phyloP scores from a whole-genome alignment of 2,329 filamentous ascomycete species.

The Neonectria hederae region DNA sequence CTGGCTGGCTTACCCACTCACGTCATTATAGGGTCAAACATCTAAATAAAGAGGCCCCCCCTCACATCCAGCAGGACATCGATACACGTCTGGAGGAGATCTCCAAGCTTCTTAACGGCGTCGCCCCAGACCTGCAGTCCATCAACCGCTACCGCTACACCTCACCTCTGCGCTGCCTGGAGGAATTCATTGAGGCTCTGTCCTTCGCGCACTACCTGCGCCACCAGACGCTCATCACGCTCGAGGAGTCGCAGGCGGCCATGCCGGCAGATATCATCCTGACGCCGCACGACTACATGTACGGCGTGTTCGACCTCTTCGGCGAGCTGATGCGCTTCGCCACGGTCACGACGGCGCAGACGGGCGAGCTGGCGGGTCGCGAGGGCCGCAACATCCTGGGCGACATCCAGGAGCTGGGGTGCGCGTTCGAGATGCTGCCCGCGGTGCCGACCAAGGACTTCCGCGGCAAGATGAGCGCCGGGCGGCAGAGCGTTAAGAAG shows the following conservation, averaged over 20 bases:
- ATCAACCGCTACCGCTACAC: conserved; percentile 87
- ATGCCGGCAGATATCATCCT: conserved; percentile 67
- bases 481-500: conserved; percentile 90
- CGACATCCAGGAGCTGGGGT: conserved; percentile 82
- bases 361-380: conserved; percentile 60
- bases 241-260: conserved; percentile 64
- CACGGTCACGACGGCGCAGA: conserved; percentile 85
- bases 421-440: conserved; percentile 78
- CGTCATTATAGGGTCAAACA: conserved; percentile 66
- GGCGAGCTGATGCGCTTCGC: conserved; percentile 98
- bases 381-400: conserved; percentile 71
- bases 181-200: conserved; percentile 93
- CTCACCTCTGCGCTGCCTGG: conserved; percentile 82
- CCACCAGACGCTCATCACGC: conserved; percentile 77
- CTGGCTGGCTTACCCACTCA: conserved; percentile 20
- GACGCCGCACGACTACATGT: conserved; percentile 85
- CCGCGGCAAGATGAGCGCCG: conserved; percentile 83
- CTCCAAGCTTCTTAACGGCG: conserved; percentile 69
- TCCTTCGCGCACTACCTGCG: conserved; percentile 89
- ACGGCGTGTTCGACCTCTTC: conserved; percentile 91
- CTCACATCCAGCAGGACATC: conserved; percentile 75
- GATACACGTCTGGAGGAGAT: conserved; percentile 77
- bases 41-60: conserved; percentile 70
- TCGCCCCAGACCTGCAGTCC: conserved; percentile 78
- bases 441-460: conserved; percentile 67